Base-by-base conservation (phyloP, 2,329 filamentous ascomycete genomes). In the Chaetomiaceae sp. region DNA sequence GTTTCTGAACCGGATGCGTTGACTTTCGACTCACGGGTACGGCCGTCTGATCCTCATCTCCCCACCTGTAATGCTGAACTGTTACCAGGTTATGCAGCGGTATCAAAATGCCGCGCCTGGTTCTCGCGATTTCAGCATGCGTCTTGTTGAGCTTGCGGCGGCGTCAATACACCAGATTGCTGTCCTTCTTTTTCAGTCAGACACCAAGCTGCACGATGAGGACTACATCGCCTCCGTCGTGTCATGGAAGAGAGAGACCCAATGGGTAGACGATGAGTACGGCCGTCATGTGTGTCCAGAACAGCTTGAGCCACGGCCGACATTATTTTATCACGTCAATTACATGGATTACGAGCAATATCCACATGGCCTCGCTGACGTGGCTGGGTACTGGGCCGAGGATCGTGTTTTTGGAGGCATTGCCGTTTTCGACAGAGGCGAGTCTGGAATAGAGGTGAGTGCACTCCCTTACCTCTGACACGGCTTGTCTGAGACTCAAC, bases 311-410 rank as follows among this genome's bases (percentile, higher is more conserved):
- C 47, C 42, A 1, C 33, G 14, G 12, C 48, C 38, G 9, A 50
- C 41, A 1, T 17, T 50, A 19, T 50, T 50, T 22, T 50, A 35
- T 9, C 48, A 47, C n/a, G 10, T 22, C 8, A 12, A 39, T 2
- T 50, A 50, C 32, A 12, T 44, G 19, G 44, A 39, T 14, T 8
- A 50, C 27, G 33, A 50, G 2, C 30, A 37, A 6, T 50, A 50
- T 15, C 41, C 48, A 1, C 2, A 45, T 18, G 37, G 48, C 6
- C 12, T 44, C 2, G 41, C 44, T 11, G 44, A 50, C 19, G 40
- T 47, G 6, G 48, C 40, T 2, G 48, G 47, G 1, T 46, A 49
- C 9, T 49, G 47, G 47, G 47, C 35, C 2, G 47, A 49, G 11
- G 47, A 49, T 10, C 48, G 48, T 24, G 47, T 47, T 9, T 20